Conservation (phyloP, 352 stramenopile species). For the Globisporangium nunn region DNA sequence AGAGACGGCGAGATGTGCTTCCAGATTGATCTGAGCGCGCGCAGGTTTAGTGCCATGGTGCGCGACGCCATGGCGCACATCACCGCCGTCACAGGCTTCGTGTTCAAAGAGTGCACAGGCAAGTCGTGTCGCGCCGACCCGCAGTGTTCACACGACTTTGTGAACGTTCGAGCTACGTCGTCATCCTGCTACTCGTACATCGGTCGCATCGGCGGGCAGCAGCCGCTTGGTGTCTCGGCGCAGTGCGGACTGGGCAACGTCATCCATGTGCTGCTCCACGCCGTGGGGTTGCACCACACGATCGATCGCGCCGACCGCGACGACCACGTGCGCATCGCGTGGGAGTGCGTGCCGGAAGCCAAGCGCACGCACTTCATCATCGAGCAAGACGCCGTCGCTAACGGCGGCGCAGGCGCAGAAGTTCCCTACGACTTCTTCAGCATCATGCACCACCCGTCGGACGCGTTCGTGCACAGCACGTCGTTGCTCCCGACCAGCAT, state of each 20-base stretch:
- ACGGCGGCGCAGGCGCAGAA: conserved; percentile 9
- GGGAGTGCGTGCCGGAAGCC: conserved; percentile 63
- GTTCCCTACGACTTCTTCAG: conserved; percentile 79
- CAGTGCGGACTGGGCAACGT: conserved; percentile 72
- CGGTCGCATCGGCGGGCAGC: conserved; percentile 57
- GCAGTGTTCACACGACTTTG: conserved; percentile 47
- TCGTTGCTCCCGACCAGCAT: conserved; percentile 14
- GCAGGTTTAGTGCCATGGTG: conserved; percentile 31
- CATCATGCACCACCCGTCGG: conserved; percentile 75
- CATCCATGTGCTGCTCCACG: conserved; percentile 75
- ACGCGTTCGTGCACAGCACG: conserved; percentile 49
- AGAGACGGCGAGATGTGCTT: conserved; percentile 55
- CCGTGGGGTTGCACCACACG: conserved; percentile 61
- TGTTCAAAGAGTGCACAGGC: conserved; percentile 43
- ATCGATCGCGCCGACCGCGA: conserved; percentile 67
- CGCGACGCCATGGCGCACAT: conserved; percentile 58
- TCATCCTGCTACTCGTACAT: conserved; percentile 78
- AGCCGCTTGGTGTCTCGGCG: conserved; percentile 55
- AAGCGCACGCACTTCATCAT: conserved; percentile 67
- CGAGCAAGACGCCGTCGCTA: conserved; percentile 26
- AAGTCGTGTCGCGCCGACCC: conserved; percentile 39
- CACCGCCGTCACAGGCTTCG: conserved; percentile 51
- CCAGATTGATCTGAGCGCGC: conserved; percentile 43
- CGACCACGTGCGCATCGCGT: conserved; percentile 68
- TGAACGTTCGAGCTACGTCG: conserved; percentile 40